A percentile compares a stretch with the other conserved stretches of the same genome.
Evolutionary conservation across 1,139 yeast species (phyloP).

Genomic region (Diutina neorugosa): DNA sequence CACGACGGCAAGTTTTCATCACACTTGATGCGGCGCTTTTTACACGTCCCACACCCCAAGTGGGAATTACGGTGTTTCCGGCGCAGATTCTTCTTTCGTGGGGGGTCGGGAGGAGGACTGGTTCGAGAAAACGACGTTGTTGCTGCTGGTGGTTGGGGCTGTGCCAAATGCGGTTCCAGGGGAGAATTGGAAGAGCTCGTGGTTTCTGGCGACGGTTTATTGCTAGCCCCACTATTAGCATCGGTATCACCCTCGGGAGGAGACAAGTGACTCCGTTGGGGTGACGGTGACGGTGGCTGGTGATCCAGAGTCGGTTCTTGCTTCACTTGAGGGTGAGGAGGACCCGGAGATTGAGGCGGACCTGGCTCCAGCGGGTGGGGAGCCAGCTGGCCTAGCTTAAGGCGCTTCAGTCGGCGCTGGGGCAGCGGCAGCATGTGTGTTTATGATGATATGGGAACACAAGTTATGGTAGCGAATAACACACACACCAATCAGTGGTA

Average conservation of each 20-base stretch:
- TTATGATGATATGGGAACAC: too few relatives aligned
- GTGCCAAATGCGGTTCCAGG: neutral
- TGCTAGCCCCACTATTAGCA: neutral
- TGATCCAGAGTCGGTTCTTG: too few relatives aligned
- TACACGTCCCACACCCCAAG: constrained; percentile 55
- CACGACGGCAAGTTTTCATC: constrained; percentile 56
- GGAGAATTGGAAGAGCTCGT: neutral
- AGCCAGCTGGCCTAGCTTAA: neutral
- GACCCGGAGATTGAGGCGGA: neutral
- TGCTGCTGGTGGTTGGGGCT: neutral
- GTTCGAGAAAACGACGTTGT: neutral
- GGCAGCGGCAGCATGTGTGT: neutral
- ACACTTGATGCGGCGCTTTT: constrained; percentile 54
- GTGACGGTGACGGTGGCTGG: neutral
- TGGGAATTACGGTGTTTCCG: constrained; percentile 55
- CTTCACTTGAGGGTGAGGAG: neutral
- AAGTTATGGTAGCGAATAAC: too few relatives aligned
- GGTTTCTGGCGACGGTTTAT: neutral
- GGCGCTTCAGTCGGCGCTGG: neutral
- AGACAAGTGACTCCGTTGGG: neutral
- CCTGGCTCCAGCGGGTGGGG: neutral
- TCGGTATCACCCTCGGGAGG: neutral
- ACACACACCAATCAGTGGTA: too few relatives aligned
- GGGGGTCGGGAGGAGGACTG: neutral
- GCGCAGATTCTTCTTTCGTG: constrained; percentile 35